Conservation (phyloP, 768 basidiomycete genomes). For the Amyloporia xantha region DNA sequence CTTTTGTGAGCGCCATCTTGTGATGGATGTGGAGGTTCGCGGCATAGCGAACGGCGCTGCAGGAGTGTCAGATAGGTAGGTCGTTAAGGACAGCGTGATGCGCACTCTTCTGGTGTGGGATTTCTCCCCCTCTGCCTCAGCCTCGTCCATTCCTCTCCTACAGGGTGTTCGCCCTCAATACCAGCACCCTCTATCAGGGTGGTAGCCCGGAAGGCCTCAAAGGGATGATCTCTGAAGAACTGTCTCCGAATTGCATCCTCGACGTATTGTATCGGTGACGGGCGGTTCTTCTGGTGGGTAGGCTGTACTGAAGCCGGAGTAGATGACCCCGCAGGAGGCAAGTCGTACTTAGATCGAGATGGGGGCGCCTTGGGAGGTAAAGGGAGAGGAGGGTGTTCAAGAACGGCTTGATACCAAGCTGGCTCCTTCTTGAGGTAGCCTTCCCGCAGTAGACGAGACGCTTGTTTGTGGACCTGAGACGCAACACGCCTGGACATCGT, state of each 20-base stretch:
- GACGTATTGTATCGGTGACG: constrained; percentile 62
- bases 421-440: constrained; percentile 60
- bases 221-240: constrained; percentile 95
- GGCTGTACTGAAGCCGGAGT: constrained; percentile 15
- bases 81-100: constrained; percentile 9
- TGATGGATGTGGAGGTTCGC: constrained; percentile 70
- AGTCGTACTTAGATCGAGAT: constrained; percentile 48
- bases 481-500: constrained; percentile 76
- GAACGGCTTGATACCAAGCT: constrained; percentile 78
- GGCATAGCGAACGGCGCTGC: constrained; percentile 75
- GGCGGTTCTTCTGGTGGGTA: constrained; percentile 21
- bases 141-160: constrained; percentile 69
- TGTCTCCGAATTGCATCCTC: constrained; percentile 84
- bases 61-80: background rate
- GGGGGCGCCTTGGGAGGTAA: constrained; percentile 74
- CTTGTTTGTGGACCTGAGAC: constrained; percentile 83
- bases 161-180: constrained; percentile 48
- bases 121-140: constrained; percentile 76
- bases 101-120: constrained; percentile 89
- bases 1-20: constrained; percentile 57
- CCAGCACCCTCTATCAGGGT: constrained; percentile 66
- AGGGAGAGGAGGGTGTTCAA: constrained; percentile 82
- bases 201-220: constrained; percentile 82
- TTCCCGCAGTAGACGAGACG: constrained; percentile 70
- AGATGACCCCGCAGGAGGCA: constrained; percentile 9